Conservation (phyloP, 192 early-diverging fungal species). For the Piromyces finnis region DNA sequence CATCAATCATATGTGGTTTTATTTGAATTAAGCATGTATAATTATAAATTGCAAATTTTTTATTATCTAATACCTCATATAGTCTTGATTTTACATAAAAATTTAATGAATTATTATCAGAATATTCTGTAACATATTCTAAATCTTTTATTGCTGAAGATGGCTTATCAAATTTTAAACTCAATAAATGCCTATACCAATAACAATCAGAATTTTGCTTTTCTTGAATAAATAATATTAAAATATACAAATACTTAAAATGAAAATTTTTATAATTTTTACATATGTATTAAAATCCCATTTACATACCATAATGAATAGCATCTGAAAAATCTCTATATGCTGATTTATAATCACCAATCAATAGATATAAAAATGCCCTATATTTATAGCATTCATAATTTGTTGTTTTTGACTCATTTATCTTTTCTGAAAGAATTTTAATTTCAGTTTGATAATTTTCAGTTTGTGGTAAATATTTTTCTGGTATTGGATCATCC, state of each 20-base stretch:
- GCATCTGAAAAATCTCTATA: not conserved
- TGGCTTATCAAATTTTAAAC: not conserved
- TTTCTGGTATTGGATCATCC: not conserved
- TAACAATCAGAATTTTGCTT: not conserved
- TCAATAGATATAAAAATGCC: not conserved
- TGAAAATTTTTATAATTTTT: no score
- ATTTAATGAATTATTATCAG: not conserved
- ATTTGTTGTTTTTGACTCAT: not conserved
- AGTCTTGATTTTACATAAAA: not conserved
- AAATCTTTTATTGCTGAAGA: not conserved
- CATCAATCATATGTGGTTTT: not conserved
- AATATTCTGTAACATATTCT: not conserved
- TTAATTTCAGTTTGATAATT: not conserved
- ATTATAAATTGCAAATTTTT: not conserved
- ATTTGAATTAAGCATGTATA: not conserved
- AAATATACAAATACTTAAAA: no score
- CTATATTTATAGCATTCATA: not conserved
- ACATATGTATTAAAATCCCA: no score
- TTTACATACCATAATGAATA: not conserved
- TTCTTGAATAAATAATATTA: no score
- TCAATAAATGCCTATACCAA: not conserved
- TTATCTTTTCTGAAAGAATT: not conserved
- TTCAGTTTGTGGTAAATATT: not conserved
- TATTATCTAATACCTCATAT: not conserved
- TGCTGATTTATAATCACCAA: not conserved